Percentiles rank a stretch among this genome's conserved stretches.
Evolutionary conservation across 1,284 basidiomycete genomes (phyloP).

Genomic region (Sanghuangporus baumii): DNA sequence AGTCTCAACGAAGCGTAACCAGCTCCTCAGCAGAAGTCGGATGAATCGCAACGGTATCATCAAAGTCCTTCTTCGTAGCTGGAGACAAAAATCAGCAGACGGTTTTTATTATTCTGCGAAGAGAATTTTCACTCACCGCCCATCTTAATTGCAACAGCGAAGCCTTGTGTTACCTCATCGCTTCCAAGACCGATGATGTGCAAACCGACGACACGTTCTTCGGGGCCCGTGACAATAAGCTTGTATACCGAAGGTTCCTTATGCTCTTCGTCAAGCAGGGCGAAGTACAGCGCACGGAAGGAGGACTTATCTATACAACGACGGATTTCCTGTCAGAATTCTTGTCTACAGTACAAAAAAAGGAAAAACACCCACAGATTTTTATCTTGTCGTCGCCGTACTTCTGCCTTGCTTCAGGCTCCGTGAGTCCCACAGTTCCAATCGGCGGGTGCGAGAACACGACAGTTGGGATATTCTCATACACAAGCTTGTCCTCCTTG

Average conservation of each 20-base stretch:
- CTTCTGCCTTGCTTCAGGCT: slow-evolving; percentile 82
- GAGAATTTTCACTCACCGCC: slow-evolving; percentile 50
- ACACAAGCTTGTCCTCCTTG: slow-evolving; percentile 85
- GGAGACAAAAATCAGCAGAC: neutral
- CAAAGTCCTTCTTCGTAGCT: slow-evolving; percentile 80
- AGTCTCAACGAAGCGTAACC: slow-evolving; percentile 6
- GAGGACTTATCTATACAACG: slow-evolving; percentile 53
- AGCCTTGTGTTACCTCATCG: slow-evolving; percentile 93
- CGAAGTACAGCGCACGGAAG: slow-evolving; percentile 85
- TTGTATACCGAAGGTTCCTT: slow-evolving; percentile 95
- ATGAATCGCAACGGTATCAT: slow-evolving; percentile 90
- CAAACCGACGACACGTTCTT: slow-evolving; percentile 92
- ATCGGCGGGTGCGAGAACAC: slow-evolving; percentile 95
- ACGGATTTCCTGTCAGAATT: neutral
- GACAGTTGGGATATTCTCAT: slow-evolving; percentile 89
- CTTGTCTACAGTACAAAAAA: neutral
- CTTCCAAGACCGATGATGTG: slow-evolving; percentile 89
- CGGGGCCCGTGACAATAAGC: slow-evolving; percentile 78
- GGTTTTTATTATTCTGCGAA: neutral
- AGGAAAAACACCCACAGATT: slow-evolving; percentile 60
- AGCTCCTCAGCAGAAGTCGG: slow-evolving; percentile 67
- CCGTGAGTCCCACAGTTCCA: slow-evolving; percentile 88
- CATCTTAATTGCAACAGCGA: slow-evolving; percentile 95
- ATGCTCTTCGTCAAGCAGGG: slow-evolving; percentile 80
- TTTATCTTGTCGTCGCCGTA: slow-evolving; percentile 85